Percentiles rank a stretch among this genome's conserved stretches.
Conservation (phyloP, 371 early-diverging fungal species). For the Basidiobolus meristosporus region DNA sequence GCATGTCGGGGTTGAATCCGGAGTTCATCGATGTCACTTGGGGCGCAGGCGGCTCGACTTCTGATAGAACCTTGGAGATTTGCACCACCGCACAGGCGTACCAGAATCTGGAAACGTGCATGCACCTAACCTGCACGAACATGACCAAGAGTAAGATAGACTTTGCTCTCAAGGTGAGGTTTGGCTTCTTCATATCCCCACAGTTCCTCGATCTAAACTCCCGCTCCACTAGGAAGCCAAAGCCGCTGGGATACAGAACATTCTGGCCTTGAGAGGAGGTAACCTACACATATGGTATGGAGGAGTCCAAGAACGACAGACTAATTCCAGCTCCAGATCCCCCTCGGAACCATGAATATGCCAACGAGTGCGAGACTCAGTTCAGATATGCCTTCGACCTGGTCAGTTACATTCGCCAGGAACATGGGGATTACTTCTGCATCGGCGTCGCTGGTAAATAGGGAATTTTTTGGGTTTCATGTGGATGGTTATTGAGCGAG, state of each 20-base stretch:
- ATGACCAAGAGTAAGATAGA: constrained; percentile 33
- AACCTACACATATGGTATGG: not conserved
- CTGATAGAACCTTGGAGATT: constrained; percentile 63
- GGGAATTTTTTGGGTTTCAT: not conserved
- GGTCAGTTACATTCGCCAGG: constrained; percentile 69
- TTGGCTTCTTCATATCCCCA: not conserved
- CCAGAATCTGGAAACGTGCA: constrained; percentile 72
- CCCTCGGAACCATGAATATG: constrained; percentile 64
- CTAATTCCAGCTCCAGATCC: constrained; percentile 10
- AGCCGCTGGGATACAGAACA: constrained; percentile 73
- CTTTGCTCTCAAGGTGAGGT: not conserved
- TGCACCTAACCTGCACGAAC: constrained; percentile 96
- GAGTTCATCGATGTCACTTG: constrained; percentile 88
- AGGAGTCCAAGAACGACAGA: not conserved
- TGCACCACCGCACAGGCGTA: constrained; percentile 69
- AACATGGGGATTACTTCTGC: constrained; percentile 84
- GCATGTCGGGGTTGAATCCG: constrained; percentile 72
- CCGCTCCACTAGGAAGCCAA: constrained; percentile 38
- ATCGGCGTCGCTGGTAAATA: constrained; percentile 72
- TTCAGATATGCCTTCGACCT: constrained; percentile 79
- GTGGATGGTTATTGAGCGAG: not conserved
- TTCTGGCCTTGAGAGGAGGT: constrained; percentile 85
- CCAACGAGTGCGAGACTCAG: constrained; percentile 53
- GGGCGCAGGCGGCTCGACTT: constrained; percentile 89
- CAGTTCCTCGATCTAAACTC: not conserved